Evolutionary conservation across 1,284 basidiomycete genomes (phyloP).

Genomic region (Microbotryum silenes-acaulis): DNA sequence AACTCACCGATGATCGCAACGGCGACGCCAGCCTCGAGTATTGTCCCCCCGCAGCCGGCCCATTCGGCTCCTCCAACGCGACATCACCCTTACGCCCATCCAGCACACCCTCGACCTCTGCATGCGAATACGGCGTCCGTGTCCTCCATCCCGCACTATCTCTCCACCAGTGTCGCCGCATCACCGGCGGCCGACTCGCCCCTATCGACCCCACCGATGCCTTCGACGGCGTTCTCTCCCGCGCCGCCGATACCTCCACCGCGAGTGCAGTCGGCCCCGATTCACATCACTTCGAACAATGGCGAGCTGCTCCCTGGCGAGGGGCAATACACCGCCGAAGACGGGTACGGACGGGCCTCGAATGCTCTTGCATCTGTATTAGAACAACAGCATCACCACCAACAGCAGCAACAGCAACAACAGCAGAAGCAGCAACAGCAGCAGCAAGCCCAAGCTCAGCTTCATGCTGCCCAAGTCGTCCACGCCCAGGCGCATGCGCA

Average conservation of each 20-base stretch:
- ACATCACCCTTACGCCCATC: conserved; percentile 32
- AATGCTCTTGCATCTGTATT: conserved; percentile 1
- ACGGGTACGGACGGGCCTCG: conserved; percentile 4
- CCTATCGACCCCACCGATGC: neutral
- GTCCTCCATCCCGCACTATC: conserved; percentile 9
- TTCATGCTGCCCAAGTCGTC: neutral
- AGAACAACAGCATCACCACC: neutral
- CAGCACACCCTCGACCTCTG: conserved; percentile 3
- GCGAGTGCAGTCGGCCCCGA: conserved; percentile 27
- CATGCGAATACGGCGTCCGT: conserved; percentile 1
- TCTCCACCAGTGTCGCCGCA: conserved; percentile 13
- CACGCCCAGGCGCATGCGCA: too few relatives aligned
- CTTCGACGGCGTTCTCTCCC: neutral
- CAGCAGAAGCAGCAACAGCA: neutral
- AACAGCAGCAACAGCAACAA: neutral
- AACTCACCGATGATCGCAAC: too few relatives aligned
- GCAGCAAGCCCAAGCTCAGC: neutral
- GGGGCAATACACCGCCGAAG: conserved; percentile 2
- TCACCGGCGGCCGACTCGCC: conserved; percentile 3
- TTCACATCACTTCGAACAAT: conserved; percentile 12
- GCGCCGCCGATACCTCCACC: conserved; percentile 7
- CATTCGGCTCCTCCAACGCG: conserved; percentile 8
- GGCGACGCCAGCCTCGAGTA: too few relatives aligned
- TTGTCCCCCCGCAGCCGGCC: neutral
- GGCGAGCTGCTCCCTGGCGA: neutral